Percentiles rank a stretch among this genome's conserved stretches.
Conservation (phyloP, 2,329 filamentous ascomycete genomes). For the Orbilia quercus region DNA sequence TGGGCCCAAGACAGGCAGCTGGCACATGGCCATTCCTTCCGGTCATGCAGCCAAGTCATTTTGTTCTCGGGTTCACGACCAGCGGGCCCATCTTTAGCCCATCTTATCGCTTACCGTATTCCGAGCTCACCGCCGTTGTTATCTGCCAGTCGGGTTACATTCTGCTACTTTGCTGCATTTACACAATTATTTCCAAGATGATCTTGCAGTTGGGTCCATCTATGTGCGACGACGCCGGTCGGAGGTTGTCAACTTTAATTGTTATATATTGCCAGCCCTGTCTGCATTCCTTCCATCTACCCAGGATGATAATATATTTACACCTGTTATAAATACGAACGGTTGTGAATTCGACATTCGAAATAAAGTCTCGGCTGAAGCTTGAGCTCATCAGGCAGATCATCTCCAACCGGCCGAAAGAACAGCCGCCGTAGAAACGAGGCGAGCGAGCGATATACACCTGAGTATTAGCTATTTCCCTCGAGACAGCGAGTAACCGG, state of each 20-base stretch:
- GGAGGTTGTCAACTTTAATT: background rate
- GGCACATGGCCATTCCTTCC: conserved; percentile 39
- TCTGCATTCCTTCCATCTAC: background rate
- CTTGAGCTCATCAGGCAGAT: background rate
- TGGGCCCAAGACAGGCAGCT: conserved; percentile 5
- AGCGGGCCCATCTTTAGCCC: no score
- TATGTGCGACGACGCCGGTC: background rate
- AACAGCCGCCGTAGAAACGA: conserved; percentile 10
- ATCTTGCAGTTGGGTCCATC: background rate
- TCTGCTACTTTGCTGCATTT: conserved; percentile 7
- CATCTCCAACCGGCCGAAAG: background rate
- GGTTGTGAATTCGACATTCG: background rate
- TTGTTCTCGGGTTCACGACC: conserved; percentile 12
- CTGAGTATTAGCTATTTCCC: no score
- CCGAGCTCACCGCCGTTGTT: conserved; percentile 36
- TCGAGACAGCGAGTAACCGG: no score
- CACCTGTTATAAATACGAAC: background rate
- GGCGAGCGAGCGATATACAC: conserved; percentile 14
- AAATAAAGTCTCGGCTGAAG: background rate
- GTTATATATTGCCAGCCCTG: conserved; percentile 19
- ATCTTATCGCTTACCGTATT: conserved; percentile 28
- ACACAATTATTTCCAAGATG: background rate
- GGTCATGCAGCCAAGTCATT: conserved; percentile 57
- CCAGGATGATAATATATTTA: background rate
- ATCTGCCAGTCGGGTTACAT: conserved; percentile 31